Evolutionary conservation across 257 asterid species (phyloP).

Genomic region (Plantago major): DNA sequence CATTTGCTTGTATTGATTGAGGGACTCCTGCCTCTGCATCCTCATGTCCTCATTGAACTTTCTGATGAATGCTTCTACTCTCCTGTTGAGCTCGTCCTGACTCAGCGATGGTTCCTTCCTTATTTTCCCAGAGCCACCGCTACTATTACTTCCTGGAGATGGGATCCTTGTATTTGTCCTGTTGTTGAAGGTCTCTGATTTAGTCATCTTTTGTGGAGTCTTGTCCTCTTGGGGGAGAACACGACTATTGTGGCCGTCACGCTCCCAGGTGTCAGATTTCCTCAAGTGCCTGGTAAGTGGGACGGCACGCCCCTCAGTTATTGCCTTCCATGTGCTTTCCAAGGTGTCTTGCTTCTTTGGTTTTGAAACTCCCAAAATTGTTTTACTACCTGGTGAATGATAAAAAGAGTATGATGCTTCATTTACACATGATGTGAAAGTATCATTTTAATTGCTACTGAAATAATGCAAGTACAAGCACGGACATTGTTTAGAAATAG

Average conservation of each 20-base stretch:
- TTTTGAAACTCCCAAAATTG: constrained; percentile 53
- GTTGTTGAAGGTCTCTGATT: constrained; percentile 59
- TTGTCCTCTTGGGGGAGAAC: constrained; percentile 9
- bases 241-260: constrained; percentile 20
- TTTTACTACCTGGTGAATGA: constrained; percentile 49
- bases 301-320: constrained; percentile 73
- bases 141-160: constrained; percentile 17
- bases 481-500: background rate
- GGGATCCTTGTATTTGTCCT: constrained; percentile 20
- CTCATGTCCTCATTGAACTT: constrained; percentile 86
- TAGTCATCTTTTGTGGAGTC: constrained; percentile 42
- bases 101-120: constrained; percentile 60
- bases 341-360: constrained; percentile 63
- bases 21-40: constrained; percentile 68
- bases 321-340: constrained; percentile 81
- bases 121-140: constrained; percentile 36
- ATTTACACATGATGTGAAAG: too few species aligned
- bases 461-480: background rate
- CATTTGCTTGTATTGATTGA: constrained; percentile 56
- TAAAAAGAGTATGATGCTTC: background rate
- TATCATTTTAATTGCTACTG: too few species aligned
- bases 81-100: constrained; percentile 63
- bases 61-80: constrained; percentile 81
- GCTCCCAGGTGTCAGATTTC: constrained; percentile 81
- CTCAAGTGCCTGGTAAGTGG: constrained; percentile 65